phyloP scores from a whole-genome alignment of 352 stramenopile species.

The Phytophthora europaea region DNA sequence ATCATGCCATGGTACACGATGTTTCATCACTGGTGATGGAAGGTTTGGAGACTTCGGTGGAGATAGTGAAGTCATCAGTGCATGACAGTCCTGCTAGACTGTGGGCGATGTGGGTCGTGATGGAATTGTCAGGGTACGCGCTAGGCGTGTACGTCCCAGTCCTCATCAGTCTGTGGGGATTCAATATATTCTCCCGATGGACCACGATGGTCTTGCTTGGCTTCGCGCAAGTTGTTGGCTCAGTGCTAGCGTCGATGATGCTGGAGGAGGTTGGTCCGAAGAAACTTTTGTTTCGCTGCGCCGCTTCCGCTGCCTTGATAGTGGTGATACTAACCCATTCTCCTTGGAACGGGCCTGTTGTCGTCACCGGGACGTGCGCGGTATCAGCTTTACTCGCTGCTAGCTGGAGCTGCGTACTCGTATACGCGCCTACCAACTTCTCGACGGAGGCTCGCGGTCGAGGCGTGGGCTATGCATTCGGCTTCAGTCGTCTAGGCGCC shows the following conservation, averaged over 20 bases:
- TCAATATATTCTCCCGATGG: conserved; percentile 37
- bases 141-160: conserved; percentile 34
- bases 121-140: conserved; percentile 41
- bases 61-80: background rate
- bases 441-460: conserved; percentile 18
- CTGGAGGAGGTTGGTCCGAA: conserved; percentile 22
- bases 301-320: background rate
- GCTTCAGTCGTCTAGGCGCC: conserved; percentile 22
- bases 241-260: conserved; percentile 14
- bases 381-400: conserved; percentile 26
- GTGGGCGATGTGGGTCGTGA: conserved; percentile 35
- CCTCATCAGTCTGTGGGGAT: conserved; percentile 36
- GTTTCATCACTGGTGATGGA: background rate
- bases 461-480: conserved; percentile 25
- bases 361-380: conserved; percentile 11
- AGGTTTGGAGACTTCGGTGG: background rate
- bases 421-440: conserved; percentile 24
- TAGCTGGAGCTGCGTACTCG: conserved; percentile 33
- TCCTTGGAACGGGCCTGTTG: conserved; percentile 20
- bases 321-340: conserved; percentile 4
- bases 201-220: conserved; percentile 21
- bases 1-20: background rate
- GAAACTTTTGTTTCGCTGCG: conserved; percentile 17
- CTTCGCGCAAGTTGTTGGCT: conserved; percentile 23
- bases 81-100: conserved; percentile 13